Percentiles rank a stretch among this genome's conserved stretches.
Evolutionary conservation across 805 yeast species (phyloP).

Genomic region (Sugiyamaella floridensis): DNA sequence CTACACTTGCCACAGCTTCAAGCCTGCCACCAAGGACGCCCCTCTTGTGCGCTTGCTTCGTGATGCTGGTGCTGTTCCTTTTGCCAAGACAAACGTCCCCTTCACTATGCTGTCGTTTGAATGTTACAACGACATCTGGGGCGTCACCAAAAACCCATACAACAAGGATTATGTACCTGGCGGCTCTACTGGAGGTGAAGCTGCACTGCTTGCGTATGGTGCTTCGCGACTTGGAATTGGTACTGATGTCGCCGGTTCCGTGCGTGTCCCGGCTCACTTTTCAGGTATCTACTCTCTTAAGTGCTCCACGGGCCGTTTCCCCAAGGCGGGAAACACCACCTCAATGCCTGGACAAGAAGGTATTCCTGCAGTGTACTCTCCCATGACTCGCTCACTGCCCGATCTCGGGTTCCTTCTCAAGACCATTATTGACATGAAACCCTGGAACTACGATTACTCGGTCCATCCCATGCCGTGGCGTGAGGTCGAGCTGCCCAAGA

Average conservation of each 20-base stretch:
- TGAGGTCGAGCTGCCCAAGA: conserved; percentile 32
- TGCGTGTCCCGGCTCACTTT: conserved; percentile 49
- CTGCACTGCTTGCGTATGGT: conserved; percentile 40
- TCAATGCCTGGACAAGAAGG: conserved; percentile 43
- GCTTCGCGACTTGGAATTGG: conserved; percentile 50
- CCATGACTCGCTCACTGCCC: conserved; percentile 40
- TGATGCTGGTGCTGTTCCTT: conserved; percentile 50
- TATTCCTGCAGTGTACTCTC: conserved; percentile 40
- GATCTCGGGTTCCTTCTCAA: conserved; percentile 46
- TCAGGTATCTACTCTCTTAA: conserved; percentile 45
- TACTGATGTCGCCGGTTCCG: conserved; percentile 51
- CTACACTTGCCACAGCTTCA: conserved; percentile 37
- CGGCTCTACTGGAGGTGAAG: conserved; percentile 52
- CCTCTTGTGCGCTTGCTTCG: conserved; percentile 37
- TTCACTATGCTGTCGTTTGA: conserved; percentile 50
- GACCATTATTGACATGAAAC: conserved; percentile 41
- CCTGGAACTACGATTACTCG: conserved; percentile 50
- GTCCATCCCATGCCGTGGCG: conserved; percentile 47
- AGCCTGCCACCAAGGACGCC: conserved; percentile 37
- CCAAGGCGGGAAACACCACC: conserved; percentile 36
- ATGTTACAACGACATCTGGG: conserved; percentile 49
- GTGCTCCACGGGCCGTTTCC: conserved; percentile 45
- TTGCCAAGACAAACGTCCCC: conserved; percentile 51
- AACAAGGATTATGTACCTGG: conserved; percentile 42
- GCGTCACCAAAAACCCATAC: conserved; percentile 45